Evolutionary conservation across 495 filamentous ascomycete genomes (phyloP), one percentile per base, ranked within the genome.

Genomic region (Aspergillus sparsus): DNA sequence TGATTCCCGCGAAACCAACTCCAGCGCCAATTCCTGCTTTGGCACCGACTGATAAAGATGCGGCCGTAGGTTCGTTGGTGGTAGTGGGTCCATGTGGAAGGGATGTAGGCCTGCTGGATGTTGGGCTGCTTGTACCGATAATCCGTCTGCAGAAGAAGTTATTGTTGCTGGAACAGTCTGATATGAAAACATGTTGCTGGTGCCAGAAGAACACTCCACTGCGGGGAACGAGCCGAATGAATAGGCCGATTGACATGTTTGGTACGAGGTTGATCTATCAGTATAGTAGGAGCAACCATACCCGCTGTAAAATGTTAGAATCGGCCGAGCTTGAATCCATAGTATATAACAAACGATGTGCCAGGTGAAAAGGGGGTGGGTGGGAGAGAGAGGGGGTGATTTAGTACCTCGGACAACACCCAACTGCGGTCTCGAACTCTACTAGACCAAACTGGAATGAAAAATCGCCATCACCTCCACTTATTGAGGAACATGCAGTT

Each of bases 201-300:
- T 21, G n/a, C 47, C 47, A 21, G n/a, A 16, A 5, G 13, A 27
- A 7, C 47, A 50, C 32, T 50, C 15, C 6, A 31, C 47, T 4
- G 16, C 47, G 47, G 47, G 8, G 47, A 50, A 50, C 7, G 47
- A 50, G 18, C 47, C 47, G 47, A 7, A 21, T 6, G 32, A 6
- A 21, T 50, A 50, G 32, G 32, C 47, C 6, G 47, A 50, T n/a
- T 6, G 47, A 27, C 47, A 50, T 6, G 47, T 50, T 50, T 50
- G 47, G 18, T 11, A 31, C 9, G 37, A 8, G 37, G 9, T 41
- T 8, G 9, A 9, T 41, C 9, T 9, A 13, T 8, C 13, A 1
- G 37, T 41, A 13, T 9, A 13, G 37, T 41, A 13, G 13, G 37
- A 9, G 37, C 37, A 41, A 9, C 9, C 13, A 13, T 41, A 41